These are phyloP conservation scores for Solioccasus polychromus DNA, from an alignment of 768 basidiomycete genomes.

Conservation along the genomic window DNA sequence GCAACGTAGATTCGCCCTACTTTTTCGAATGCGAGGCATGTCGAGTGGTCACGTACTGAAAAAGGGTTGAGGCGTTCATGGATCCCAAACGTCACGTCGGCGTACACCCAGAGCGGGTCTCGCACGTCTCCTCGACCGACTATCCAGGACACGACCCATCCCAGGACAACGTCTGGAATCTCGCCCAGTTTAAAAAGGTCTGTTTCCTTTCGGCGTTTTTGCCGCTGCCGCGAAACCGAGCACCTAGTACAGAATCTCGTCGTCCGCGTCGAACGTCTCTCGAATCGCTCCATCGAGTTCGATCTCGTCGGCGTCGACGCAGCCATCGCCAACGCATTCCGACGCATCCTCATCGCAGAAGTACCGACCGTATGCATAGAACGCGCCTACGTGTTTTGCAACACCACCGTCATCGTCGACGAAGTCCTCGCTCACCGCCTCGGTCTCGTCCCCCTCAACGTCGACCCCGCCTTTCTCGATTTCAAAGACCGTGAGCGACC, in stretches of 20 bases:
- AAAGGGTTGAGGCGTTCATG: constrained; percentile 15
- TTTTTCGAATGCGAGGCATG: constrained; percentile 73
- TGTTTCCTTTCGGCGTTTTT: constrained; percentile 26
- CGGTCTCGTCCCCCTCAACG: constrained; percentile 84
- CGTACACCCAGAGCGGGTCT: constrained; percentile 65
- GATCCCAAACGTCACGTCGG: constrained; percentile 60
- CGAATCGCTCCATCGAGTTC: constrained; percentile 85
- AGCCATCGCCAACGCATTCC: constrained; percentile 91
- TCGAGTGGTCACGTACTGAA: not conserved
- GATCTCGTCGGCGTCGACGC: constrained; percentile 96
- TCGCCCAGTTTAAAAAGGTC: constrained; percentile 74
- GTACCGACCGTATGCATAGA: constrained; percentile 93
- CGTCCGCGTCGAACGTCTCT: constrained; percentile 75
- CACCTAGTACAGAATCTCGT: constrained; percentile 53
- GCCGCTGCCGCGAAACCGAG: not conserved
- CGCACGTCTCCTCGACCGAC: constrained; percentile 83
- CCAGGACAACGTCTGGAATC: constrained; percentile 84
- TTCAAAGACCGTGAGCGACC: constrained; percentile 41
- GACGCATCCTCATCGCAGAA: constrained; percentile 92
- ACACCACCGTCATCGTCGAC: constrained; percentile 90
- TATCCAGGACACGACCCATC: constrained; percentile 87
- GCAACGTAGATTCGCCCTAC: constrained; percentile 36
- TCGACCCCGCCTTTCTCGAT: constrained; percentile 77
- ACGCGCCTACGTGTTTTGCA: constrained; percentile 89
- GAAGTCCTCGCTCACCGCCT: constrained; percentile 92